Evolutionary conservation across 306 rosid genomes (phyloP).

Genomic region (Oxytropis ochrocephala): DNA sequence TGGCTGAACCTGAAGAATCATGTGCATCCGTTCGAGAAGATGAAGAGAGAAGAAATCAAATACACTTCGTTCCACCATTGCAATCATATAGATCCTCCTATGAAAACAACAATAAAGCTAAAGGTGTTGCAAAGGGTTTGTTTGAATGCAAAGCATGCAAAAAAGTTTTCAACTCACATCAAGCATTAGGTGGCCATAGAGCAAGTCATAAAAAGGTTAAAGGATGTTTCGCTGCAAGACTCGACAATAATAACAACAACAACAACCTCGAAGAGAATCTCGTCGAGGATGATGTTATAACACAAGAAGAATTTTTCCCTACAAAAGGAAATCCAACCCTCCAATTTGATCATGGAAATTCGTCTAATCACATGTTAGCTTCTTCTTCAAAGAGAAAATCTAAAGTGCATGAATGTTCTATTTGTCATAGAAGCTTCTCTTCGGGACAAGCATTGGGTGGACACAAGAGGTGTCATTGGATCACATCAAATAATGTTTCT

Average conservation of each 20-base stretch:
- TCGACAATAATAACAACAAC: conserved; percentile 38
- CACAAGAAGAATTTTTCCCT: conserved; percentile 51
- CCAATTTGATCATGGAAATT: conserved; percentile 36
- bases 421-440: conserved; percentile 83
- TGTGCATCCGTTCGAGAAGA: conserved; percentile 80
- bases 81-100: conserved; percentile 33
- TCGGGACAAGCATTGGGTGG: conserved; percentile 94
- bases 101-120: conserved; percentile 34
- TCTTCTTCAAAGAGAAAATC: conserved; percentile 60
- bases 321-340: conserved; percentile 43
- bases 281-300: conserved; percentile 49
- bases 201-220: conserved; percentile 97
- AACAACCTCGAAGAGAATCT: conserved; percentile 33
- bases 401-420: conserved; percentile 86
- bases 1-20: conserved; percentile 61
- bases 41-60: conserved; percentile 51
- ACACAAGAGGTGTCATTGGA: conserved; percentile 96
- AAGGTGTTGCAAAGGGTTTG: conserved; percentile 48
- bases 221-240: conserved; percentile 84
- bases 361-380: conserved; percentile 24
- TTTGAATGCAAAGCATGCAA: conserved; percentile 96
- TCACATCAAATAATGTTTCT: conserved; percentile 65
- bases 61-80: conserved; percentile 42
- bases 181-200: conserved; percentile 94
- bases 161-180: conserved; percentile 90